Percentiles rank a stretch among this genome's conserved stretches.
Evolutionary conservation across 1,284 basidiomycete species (phyloP).

Genomic region (Cerrena zonata): DNA sequence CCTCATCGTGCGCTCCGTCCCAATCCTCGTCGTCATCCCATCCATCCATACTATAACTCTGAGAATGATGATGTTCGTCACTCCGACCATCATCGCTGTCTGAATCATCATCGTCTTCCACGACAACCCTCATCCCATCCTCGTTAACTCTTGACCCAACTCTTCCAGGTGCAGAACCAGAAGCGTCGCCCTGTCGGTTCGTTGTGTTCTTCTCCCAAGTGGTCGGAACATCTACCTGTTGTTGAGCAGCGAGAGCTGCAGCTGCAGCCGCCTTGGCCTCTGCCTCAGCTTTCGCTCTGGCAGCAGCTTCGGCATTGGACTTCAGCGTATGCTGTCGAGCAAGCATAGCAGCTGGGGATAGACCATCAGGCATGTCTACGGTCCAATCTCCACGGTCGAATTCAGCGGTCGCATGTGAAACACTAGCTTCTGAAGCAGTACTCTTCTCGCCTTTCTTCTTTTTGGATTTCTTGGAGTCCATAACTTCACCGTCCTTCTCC

Average conservation of each 20-base stretch:
- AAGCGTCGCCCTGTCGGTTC: slow-evolving; percentile 39
- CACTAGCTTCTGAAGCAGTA: slow-evolving; percentile 63
- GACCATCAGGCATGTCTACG: slow-evolving; percentile 55
- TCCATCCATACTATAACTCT: slow-evolving; percentile 44
- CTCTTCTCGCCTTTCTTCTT: slow-evolving; percentile 54
- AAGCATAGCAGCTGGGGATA: slow-evolving; percentile 89
- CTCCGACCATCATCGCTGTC: slow-evolving; percentile 45
- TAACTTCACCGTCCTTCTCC: slow-evolving; percentile 35
- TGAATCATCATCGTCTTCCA: slow-evolving; percentile 62
- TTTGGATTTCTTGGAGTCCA: slow-evolving; percentile 36
- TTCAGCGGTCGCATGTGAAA: slow-evolving; percentile 84
- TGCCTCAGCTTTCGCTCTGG: slow-evolving; percentile 56
- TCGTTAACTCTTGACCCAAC: slow-evolving; percentile 46
- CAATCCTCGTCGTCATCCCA: slow-evolving; percentile 69
- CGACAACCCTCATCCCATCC: slow-evolving; percentile 60
- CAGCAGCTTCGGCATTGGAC: slow-evolving; percentile 78
- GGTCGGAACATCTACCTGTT: slow-evolving; percentile 41
- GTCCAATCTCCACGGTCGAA: slow-evolving; percentile 60
- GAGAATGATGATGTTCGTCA: slow-evolving; percentile 37
- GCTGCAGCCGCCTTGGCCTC: slow-evolving; percentile 40
- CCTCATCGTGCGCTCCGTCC: slow-evolving; percentile 62
- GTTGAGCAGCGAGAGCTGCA: slow-evolving; percentile 28
- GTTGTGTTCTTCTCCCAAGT: slow-evolving; percentile 81
- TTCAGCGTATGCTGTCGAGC: slow-evolving; percentile 85
- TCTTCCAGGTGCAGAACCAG: slow-evolving; percentile 39